Evolutionary conservation across 768 basidiomycete species (phyloP), one percentile per base, ranked within the genome.

Genomic region (Lactifluus echinatus): DNA sequence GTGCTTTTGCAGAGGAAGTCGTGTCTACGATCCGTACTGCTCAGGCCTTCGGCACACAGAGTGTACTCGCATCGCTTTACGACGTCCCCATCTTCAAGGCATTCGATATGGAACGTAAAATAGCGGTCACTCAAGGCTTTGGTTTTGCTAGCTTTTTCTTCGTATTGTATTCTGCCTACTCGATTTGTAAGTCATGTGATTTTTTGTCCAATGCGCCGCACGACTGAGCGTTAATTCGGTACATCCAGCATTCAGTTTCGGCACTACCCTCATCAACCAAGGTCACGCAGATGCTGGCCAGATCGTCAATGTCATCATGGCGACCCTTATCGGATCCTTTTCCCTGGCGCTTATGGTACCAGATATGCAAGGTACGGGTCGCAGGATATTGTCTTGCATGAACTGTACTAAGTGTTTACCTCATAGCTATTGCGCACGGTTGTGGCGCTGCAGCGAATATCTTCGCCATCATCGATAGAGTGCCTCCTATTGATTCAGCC

Each of bases 391-490:
- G 2, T 11, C 12, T 7, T 54, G 5, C 31, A 31, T 5, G 31
- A 31, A 5, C 10, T 5, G 23, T 31, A 31, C 10, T 31, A n/a
- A n/a, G n/a, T n/a, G 31, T 50, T 34, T 28, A n/a, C n/a, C 26
- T 21, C 29, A n/a, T 67, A 83, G 90, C 90, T 12, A 73, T 97
- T 61, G 79, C 81, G 12, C 81, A 84, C 60, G 93, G 81, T 33
- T 81, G 83, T 59, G 89, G 82, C 15, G 93, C 93, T 23, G 93
- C 91, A 19, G 87, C 87, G n/a, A 96, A 95, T 68, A 75, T 98
- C 5, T 95, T 78, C 67, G 74, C 79, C 21, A 94, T 93, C 3
- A 96, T 98, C 61, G 89, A 94, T 64, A 85, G 93, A 29, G 75
- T 89, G 8, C 93, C 94, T 8, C 70, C 75, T 4, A 98, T 98